Evolutionary conservation across 768 basidiomycete genomes (phyloP), one percentile per base, ranked within the genome.

Genomic region (Tylopilus balloui): DNA sequence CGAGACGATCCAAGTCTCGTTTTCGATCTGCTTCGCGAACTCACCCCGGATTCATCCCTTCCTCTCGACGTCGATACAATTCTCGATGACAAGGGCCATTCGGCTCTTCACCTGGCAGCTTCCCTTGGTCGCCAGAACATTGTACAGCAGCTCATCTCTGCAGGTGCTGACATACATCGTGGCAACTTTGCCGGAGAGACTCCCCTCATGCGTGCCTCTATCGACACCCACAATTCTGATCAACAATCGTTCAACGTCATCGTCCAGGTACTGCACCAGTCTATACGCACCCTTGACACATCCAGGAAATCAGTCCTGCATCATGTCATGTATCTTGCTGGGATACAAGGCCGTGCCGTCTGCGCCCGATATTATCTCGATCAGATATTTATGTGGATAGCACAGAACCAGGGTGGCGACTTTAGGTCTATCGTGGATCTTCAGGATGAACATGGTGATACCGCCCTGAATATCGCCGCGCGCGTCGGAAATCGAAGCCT

Each of bases 171-270:
- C 65, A 73, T 92, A 14, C 81, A 92, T 58, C 80, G 92, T 8
- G 96, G 96, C 2, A 98, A 98, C 69, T 86, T 85, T 62, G 80
- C 86, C 5, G 94, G 96, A 39, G 96, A 99, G 68, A 98, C 95
- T 0, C 86, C 96, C 2, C 79, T 99, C 25, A 90, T 96, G 24
- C 86, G 95, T 34, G 88, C 94, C 6, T 86, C 91, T 50, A 78
- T 98, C 50, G 85, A 94, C 9, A 92, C 90, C 20, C 85, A 92
- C 65, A 86, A 86, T 59, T 85, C 78, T 42, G 92, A 94, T 54
- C 77, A 71, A 34, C 86, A 92, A 59, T 75, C 79, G 5, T 94
- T 98, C 69, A 72, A 77, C 38, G 62, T 69, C 2, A 73, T 95
- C 17, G 79, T 92, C 20, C 66, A 75, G 13, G 69, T 73, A 20